A percentile compares a stretch with the other conserved stretches of the same genome.
Evolutionary conservation across 768 basidiomycete genomes (phyloP).

Genomic region (Pleurotus citrinopileatus): DNA sequence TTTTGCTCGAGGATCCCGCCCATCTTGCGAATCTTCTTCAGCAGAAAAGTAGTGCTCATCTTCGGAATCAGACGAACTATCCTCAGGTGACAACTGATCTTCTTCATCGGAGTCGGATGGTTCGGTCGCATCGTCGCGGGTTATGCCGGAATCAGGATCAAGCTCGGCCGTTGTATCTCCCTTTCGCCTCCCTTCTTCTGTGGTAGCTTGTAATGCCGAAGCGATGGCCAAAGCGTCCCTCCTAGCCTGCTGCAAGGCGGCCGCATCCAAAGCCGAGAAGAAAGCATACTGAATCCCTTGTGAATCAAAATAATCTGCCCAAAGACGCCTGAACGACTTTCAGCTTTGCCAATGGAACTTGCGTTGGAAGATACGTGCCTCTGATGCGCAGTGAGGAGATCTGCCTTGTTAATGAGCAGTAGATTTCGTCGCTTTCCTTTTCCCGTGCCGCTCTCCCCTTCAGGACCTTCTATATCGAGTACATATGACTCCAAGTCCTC

Average conservation of each 20-base stretch:
- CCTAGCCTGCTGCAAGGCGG: conserved; percentile 77
- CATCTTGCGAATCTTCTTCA: conserved; percentile 51
- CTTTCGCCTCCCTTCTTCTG: no score
- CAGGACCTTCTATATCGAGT: conserved; percentile 75
- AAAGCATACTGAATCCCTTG: conserved; percentile 81
- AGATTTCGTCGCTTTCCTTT: conserved; percentile 71
- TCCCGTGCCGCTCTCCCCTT: conserved; percentile 78
- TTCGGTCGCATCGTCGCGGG: conserved; percentile 15
- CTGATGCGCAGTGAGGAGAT: conserved; percentile 84
- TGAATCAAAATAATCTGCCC: conserved; percentile 90
- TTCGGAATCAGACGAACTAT: conserved; percentile 20
- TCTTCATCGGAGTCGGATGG: conserved; percentile 19
- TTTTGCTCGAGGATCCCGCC: conserved; percentile 62
- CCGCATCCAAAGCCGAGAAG: conserved; percentile 88
- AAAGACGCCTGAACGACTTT: conserved; percentile 55
- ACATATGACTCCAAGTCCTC: conserved; percentile 90
- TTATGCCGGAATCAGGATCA: no score
- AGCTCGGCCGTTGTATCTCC: no score
- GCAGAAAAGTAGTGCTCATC: conserved; percentile 46
- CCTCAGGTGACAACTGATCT: conserved; percentile 22
- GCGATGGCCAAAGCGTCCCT: conserved; percentile 40
- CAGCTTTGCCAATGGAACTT: not conserved
- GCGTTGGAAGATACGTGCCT: conserved; percentile 44
- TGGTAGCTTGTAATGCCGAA: conserved; percentile 16
- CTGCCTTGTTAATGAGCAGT: conserved; percentile 93